phyloP scores from a whole-genome alignment of 2,329 filamentous ascomycete species.

The Ampelomyces quisqualis region DNA sequence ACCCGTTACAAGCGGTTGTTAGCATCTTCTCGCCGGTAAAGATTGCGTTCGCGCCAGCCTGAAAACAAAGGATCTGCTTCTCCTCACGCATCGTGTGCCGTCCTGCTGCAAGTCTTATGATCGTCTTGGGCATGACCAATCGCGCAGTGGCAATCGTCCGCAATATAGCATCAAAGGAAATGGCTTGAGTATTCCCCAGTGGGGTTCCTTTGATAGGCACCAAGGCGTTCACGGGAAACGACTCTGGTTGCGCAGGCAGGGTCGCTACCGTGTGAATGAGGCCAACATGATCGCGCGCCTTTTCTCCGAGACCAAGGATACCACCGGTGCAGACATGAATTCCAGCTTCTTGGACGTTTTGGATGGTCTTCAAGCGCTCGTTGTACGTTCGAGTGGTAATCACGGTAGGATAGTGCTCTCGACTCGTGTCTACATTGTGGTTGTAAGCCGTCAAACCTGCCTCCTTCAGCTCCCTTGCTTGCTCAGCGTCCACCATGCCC shows the following conservation, averaged over 20 bases:
- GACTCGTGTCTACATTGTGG: constrained; percentile 88
- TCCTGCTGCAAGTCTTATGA: constrained; percentile 83
- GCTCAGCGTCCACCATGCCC: constrained; percentile 81
- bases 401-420: constrained; percentile 83
- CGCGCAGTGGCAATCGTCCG: constrained; percentile 82
- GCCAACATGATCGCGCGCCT: constrained; percentile 74
- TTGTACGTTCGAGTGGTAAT: constrained; percentile 87
- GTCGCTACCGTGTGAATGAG: constrained; percentile 80
- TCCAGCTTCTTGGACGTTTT: constrained; percentile 78
- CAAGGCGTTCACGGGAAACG: constrained; percentile 86
- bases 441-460: constrained; percentile 90
- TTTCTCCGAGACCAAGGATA: constrained; percentile 82
- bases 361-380: constrained; percentile 77
- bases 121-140: constrained; percentile 79
- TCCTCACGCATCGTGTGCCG: constrained; percentile 83
- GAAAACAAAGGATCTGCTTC: constrained; percentile 85
- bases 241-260: constrained; percentile 79
- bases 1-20: constrained; percentile 87
- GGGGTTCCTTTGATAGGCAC: constrained; percentile 91
- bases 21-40: constrained; percentile 96
- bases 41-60: constrained; percentile 89
- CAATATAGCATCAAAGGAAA: constrained; percentile 76
- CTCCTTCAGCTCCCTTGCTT: constrained; percentile 78
- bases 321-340: constrained; percentile 90
- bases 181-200: constrained; percentile 68